These are phyloP conservation scores for Umbelopsis isabellina DNA, from an alignment of 192 early-diverging fungal species.

Conservation along the genomic window DNA sequence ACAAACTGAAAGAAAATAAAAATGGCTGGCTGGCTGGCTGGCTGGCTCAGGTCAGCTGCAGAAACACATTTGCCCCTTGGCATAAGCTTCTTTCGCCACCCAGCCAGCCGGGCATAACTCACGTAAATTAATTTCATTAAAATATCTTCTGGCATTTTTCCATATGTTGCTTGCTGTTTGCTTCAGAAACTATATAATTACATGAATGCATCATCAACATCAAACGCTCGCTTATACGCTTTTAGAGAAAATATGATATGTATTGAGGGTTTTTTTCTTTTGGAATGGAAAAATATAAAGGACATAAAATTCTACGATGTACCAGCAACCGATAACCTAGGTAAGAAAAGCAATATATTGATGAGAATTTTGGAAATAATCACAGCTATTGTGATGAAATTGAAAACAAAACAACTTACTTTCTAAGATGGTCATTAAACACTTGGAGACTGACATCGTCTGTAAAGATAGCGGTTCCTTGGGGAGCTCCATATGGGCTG, in stretches of 20 bases:
- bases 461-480: conserved; percentile 93
- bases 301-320: conserved; percentile 38
- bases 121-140: too few species aligned
- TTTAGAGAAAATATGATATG: neutral
- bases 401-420: conserved; percentile 48
- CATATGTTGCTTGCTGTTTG: too few species aligned
- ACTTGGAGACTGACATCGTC: conserved; percentile 98
- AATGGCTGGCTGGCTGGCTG: too few species aligned
- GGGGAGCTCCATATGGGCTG: conserved; percentile 64
- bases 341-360: neutral
- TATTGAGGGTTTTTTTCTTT: conserved; percentile 6
- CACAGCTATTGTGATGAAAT: neutral
- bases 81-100: neutral
- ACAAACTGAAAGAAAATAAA: neutral
- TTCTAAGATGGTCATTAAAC: conserved; percentile 95
- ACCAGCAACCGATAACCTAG: conserved; percentile 51
- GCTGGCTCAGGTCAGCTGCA: too few species aligned
- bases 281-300: neutral
- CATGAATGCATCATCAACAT: neutral
- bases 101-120: too few species aligned
- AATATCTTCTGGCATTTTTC: too few species aligned
- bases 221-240: neutral
- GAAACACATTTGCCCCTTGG: conserved; percentile 1
- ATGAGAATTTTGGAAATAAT: neutral
- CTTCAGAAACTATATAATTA: neutral